Base-by-base conservation (phyloP, 768 basidiomycete species). In the Pleurotus djamor region DNA sequence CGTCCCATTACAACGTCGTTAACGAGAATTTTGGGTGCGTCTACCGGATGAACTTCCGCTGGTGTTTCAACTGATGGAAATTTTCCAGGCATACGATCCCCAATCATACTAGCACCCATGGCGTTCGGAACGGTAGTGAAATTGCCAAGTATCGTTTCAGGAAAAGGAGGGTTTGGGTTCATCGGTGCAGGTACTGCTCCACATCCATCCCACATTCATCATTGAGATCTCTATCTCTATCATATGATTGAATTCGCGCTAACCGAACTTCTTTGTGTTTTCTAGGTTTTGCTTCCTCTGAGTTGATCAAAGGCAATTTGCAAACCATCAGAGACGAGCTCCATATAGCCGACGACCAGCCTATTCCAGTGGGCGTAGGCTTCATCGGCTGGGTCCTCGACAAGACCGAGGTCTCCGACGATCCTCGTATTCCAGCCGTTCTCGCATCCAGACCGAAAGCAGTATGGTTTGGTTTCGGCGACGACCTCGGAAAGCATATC, bases 401-500 rank as follows among this genome's bases (percentile, higher is more conserved):
- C 21, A 68, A 71, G 32, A 71, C 76, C 2, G 71, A 71, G 21
- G 57, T 60, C 5, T 67, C 72, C 4, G 71, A 72, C 2, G 71
- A 74, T 33, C 71, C 70, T 10, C 59, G 79, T 28, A 68, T 88
- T 14, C 66, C 70, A 7, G 67, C 71, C 13, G 74, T 80, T 17
- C 75, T 87, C 38, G 79, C 77, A 48, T 72, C 76, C 58, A 68
- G 71, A 2, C 80, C 85, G 3, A 71, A 68, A 1, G 82, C 83
- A 0, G 69, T 90, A 47, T 89, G 86, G 86, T 74, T 90, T 38
- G 79, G 85, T 0, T 88, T 88, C 62, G 86, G 87, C 1, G 63
- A 66, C 4, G 70, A 83, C 63, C 67, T 85, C 7, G 71, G 73
- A 10, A 69, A 76, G 49, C 89, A 88, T 77, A 73, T 87, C 45